Evolutionary conservation across 352 stramenopile species (phyloP).

Genomic region (Pythium graminicola): DNA sequence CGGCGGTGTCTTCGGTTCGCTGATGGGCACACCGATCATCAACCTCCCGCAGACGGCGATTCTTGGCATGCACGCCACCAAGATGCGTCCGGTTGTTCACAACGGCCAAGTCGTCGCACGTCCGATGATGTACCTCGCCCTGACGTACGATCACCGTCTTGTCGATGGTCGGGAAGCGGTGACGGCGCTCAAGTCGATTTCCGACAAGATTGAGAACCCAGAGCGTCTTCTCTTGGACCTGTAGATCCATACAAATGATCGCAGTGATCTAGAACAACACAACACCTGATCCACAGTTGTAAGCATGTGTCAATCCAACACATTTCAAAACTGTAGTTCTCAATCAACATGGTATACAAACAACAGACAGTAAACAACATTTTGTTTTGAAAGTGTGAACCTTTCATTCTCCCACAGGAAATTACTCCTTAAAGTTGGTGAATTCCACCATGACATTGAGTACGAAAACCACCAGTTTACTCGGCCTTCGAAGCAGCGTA

Average conservation of each 20-base stretch:
- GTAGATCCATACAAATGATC: slow-evolving; percentile 61
- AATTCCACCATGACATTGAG: background rate
- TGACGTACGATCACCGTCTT: slow-evolving; percentile 99
- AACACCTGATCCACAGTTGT: no score
- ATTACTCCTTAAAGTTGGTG: slow-evolving; percentile 16
- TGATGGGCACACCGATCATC: slow-evolving; percentile 99
- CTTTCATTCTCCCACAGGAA: slow-evolving; percentile 20
- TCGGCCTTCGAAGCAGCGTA: slow-evolving; percentile 45
- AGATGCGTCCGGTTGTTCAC: slow-evolving; percentile 94
- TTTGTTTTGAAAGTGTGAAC: slow-evolving; percentile 8
- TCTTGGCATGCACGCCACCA: slow-evolving; percentile 99
- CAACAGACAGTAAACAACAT: background rate
- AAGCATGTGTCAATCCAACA: no score
- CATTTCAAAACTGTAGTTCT: background rate
- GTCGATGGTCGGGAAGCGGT: slow-evolving; percentile 98
- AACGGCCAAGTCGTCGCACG: slow-evolving; percentile 94
- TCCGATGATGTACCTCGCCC: slow-evolving; percentile 99
- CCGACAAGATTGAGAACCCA: slow-evolving; percentile 97
- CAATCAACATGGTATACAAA: background rate
- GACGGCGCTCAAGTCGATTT: slow-evolving; percentile 97
- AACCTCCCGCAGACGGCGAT: slow-evolving; percentile 98
- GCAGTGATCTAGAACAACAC: no score
- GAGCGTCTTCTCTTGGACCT: slow-evolving; percentile 94
- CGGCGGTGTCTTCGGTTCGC: slow-evolving; percentile 96
- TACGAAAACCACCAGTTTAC: slow-evolving; percentile 10